These are phyloP conservation scores for Aspergillus tubingensis DNA, from an alignment of 2,329 filamentous ascomycete genomes.

Conservation along the genomic window DNA sequence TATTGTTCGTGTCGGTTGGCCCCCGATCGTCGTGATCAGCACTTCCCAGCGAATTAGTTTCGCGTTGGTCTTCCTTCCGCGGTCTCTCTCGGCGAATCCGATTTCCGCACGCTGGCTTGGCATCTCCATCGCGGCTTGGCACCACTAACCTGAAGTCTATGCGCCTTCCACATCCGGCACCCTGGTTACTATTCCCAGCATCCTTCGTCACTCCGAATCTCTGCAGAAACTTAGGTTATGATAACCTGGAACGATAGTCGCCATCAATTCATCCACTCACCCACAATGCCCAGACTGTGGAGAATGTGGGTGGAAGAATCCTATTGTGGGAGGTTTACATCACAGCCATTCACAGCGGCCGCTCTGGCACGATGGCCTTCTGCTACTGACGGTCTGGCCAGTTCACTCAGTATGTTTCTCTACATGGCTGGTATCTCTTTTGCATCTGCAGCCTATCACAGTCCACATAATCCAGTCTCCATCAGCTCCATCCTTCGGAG, in stretches of 20 bases:
- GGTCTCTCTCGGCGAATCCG: not conserved
- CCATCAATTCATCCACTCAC: not conserved
- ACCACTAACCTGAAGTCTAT: not conserved
- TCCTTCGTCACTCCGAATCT: not conserved
- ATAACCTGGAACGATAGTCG: not conserved
- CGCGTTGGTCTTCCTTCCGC: not conserved
- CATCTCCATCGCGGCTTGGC: conserved; percentile 4
- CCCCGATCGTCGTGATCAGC: conserved; percentile 1
- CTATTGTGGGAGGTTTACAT: not conserved
- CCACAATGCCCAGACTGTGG: conserved; percentile 1
- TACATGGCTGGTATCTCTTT: not conserved
- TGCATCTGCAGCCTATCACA: not conserved
- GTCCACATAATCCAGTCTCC: not conserved
- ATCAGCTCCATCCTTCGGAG: not conserved
- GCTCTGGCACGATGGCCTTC: not conserved
- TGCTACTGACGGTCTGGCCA: not conserved
- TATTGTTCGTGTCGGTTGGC: not conserved
- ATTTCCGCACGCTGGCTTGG: not conserved
- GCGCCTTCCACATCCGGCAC: not conserved
- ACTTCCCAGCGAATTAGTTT: not conserved
- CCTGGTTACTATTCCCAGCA: not conserved
- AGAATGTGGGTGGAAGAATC: not conserved
- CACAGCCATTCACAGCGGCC: not conserved
- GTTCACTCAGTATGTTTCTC: not conserved
- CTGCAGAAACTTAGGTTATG: not conserved